These are phyloP conservation scores for Magnaporthiopsis incrustans DNA, from an alignment of 2,329 filamentous ascomycete genomes.

Conservation along the genomic window DNA sequence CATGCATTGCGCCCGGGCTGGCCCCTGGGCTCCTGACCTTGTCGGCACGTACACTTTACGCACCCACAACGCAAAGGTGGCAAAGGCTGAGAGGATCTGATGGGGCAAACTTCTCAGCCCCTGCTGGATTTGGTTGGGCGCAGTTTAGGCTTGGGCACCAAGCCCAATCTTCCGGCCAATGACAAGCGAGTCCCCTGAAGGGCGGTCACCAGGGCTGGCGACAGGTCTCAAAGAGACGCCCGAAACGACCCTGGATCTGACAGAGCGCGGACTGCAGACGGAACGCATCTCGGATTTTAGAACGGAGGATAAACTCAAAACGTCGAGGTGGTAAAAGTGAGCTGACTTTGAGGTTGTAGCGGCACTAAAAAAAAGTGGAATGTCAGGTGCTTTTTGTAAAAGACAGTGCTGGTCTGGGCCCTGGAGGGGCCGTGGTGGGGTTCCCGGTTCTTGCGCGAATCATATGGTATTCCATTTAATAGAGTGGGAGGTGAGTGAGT, in stretches of 20 bases:
- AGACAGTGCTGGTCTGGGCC: not conserved
- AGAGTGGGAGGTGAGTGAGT: not conserved
- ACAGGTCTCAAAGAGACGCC: not conserved
- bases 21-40: not conserved
- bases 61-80: not conserved
- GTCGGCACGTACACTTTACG: not conserved
- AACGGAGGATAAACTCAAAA: not conserved
- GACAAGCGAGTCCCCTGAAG: not conserved
- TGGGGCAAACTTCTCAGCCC: not conserved
- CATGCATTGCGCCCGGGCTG: not conserved
- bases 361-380: constrained; percentile 17
- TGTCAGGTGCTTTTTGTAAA: constrained; percentile 17
- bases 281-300: not conserved
- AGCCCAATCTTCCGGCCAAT: not conserved
- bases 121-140: not conserved
- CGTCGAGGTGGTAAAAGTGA: not conserved
- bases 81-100: not conserved
- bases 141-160: not conserved
- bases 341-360: not conserved
- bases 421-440: not conserved
- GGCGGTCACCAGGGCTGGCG: not conserved
- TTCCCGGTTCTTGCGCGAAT: not conserved
- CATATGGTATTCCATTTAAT: too few species aligned
- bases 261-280: not conserved
- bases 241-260: not conserved